Conservation (phyloP, 371 early-diverging fungal species). For the Lichtheimia ramosa region DNA sequence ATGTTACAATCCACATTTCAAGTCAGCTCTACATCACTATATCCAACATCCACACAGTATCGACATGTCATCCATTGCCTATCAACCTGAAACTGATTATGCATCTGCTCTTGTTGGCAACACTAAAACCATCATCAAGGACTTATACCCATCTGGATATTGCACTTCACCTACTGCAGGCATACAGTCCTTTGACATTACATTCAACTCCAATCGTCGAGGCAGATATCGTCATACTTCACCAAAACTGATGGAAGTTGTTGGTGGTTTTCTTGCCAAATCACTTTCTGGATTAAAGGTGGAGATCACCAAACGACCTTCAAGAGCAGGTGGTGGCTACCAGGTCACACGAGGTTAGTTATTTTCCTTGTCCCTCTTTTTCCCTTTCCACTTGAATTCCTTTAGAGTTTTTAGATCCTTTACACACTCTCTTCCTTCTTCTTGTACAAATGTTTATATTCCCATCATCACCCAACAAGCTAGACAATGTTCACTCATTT, state of each 20-base stretch:
- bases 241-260: slow-evolving; percentile 30
- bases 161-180: slow-evolving; percentile 24
- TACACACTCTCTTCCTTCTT: neutral
- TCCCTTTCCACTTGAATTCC: neutral
- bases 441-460: too few relatives aligned
- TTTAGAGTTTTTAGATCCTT: neutral
- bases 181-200: slow-evolving; percentile 19
- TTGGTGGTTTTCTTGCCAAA: slow-evolving; percentile 48
- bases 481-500: slow-evolving; percentile 7
- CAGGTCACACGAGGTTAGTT: slow-evolving; percentile 52
- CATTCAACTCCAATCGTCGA: slow-evolving; percentile 25
- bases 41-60: slow-evolving; percentile 17
- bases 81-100: slow-evolving; percentile 30
- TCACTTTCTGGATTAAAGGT: slow-evolving; percentile 50
- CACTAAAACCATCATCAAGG: neutral
- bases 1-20: slow-evolving; percentile 2
- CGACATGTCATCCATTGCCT: slow-evolving; percentile 31
- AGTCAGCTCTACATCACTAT: neutral
- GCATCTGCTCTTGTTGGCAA: slow-evolving; percentile 32
- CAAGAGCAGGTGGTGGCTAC: slow-evolving; percentile 36
- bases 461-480: too few relatives aligned
- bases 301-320: slow-evolving; percentile 29
- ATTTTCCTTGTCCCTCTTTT: slow-evolving; percentile 8
- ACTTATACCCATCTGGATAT: slow-evolving; percentile 22
- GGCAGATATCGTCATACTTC: slow-evolving; percentile 7